A percentile compares a stretch with the other conserved stretches of the same genome.
Evolutionary conservation across 2,329 filamentous ascomycete genomes (phyloP).

Genomic region (Aspergillus alliaceus): DNA sequence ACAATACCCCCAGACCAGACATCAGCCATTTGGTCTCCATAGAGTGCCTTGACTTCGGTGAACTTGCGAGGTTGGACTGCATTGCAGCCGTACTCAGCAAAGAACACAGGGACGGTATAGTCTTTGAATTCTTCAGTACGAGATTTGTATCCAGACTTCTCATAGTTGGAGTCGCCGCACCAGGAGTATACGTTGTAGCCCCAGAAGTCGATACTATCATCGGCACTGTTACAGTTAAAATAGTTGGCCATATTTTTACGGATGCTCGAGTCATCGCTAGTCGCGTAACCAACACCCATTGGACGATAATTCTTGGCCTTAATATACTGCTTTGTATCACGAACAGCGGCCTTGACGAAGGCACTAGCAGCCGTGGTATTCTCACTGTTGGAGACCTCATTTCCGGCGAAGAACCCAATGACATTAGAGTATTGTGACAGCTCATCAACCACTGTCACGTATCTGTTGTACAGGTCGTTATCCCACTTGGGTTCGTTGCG

Average conservation of each 20-base stretch:
- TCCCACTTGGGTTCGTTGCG: slow-evolving; percentile 78
- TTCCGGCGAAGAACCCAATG: slow-evolving; percentile 95
- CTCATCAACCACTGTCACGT: slow-evolving; percentile 77
- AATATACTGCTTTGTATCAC: slow-evolving; percentile 92
- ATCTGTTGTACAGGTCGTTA: slow-evolving; percentile 71
- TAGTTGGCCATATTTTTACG: slow-evolving; percentile 80
- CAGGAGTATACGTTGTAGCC: slow-evolving; percentile 99
- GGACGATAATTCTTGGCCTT: slow-evolving; percentile 69
- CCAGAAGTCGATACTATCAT: slow-evolving; percentile 87
- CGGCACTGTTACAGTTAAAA: slow-evolving; percentile 79
- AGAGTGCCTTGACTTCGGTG: slow-evolving; percentile 79
- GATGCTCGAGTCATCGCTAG: slow-evolving; percentile 84
- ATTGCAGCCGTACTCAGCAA: slow-evolving; percentile 97
- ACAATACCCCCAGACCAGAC: slow-evolving; percentile 95
- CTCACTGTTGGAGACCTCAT: slow-evolving; percentile 85
- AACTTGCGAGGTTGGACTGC: slow-evolving; percentile 69
- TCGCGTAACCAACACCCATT: slow-evolving; percentile 90
- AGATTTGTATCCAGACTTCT: slow-evolving; percentile 72
- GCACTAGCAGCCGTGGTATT: slow-evolving; percentile 87
- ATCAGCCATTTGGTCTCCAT: slow-evolving; percentile 72
- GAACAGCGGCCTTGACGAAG: slow-evolving; percentile 94
- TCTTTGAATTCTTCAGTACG: slow-evolving; percentile 80
- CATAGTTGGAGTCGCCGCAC: slow-evolving; percentile 81
- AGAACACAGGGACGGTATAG: slow-evolving; percentile 93
- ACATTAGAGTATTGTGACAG: slow-evolving; percentile 81